A percentile compares a stretch with the other conserved stretches of the same genome.
Evolutionary conservation across 1,284 basidiomycete genomes (phyloP).

Genomic region (Hypsizygus ulmarius): DNA sequence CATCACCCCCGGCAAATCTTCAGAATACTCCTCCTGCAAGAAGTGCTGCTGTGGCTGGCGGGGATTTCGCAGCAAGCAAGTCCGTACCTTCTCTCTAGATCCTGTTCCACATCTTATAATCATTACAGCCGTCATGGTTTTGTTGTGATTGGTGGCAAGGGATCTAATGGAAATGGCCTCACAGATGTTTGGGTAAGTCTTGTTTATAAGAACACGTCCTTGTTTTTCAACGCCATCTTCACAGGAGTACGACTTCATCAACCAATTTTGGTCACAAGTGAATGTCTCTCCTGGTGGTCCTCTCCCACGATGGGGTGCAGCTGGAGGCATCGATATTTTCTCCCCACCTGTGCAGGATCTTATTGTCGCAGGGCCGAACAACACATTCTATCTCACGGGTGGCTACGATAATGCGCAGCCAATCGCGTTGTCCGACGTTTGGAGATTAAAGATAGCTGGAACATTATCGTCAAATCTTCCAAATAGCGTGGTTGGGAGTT

Average conservation of each 20-base stretch:
- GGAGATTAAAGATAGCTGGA: slow-evolving; percentile 65
- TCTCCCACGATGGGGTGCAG: slow-evolving; percentile 61
- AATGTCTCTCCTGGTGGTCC: slow-evolving; percentile 50
- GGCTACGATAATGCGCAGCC: slow-evolving; percentile 51
- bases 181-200: slow-evolving; percentile 66
- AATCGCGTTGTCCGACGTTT: slow-evolving; percentile 58
- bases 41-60: slow-evolving; percentile 57
- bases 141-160: slow-evolving; percentile 69
- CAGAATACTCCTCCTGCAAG: slow-evolving; percentile 54
- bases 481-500: slow-evolving; percentile 48
- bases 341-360: slow-evolving; percentile 41
- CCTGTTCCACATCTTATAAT: slow-evolving; percentile 14
- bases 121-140: slow-evolving; percentile 60
- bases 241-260: slow-evolving; percentile 72
- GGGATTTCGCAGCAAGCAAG: slow-evolving; percentile 78
- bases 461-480: slow-evolving; percentile 66
- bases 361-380: slow-evolving; percentile 50
- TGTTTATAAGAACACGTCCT: neutral
- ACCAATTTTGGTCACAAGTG: slow-evolving; percentile 71
- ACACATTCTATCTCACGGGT: slow-evolving; percentile 67
- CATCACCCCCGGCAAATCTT: slow-evolving; percentile 48
- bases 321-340: slow-evolving; percentile 66
- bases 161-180: slow-evolving; percentile 45
- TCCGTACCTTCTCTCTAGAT: slow-evolving; percentile 35
- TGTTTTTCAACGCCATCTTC: neutral